Evolutionary conservation across 148 eudicot genomes (phyloP).

Genomic region (Chenopodium album): DNA sequence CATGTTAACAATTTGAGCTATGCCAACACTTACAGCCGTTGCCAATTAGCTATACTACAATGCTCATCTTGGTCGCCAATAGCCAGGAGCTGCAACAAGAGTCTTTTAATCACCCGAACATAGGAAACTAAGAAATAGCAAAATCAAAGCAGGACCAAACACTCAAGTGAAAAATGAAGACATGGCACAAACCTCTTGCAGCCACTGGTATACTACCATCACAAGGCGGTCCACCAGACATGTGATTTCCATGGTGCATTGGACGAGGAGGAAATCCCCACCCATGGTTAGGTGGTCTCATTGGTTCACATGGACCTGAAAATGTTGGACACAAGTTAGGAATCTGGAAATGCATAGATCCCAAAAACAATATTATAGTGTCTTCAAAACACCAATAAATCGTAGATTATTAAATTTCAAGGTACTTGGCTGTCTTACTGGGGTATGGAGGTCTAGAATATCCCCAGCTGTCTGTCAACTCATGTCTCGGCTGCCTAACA

Average conservation of each 20-base stretch:
- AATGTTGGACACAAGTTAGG: slow-evolving; percentile 46
- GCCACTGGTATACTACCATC: slow-evolving; percentile 70
- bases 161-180: background rate
- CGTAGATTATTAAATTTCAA: background rate
- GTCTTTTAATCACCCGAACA: background rate
- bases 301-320: slow-evolving; percentile 58
- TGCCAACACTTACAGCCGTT: slow-evolving; percentile 21
- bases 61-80: slow-evolving; percentile 78
- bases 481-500: slow-evolving; percentile 50
- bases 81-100: slow-evolving; percentile 66
- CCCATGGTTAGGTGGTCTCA: slow-evolving; percentile 45
- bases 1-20: background rate
- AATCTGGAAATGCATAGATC: slow-evolving; percentile 56
- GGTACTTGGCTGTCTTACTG: slow-evolving; percentile 33
- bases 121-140: background rate
- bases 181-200: slow-evolving; percentile 55
- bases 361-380: background rate
- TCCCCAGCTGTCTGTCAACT: slow-evolving; percentile 71
- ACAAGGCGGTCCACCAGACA: slow-evolving; percentile 55
- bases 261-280: slow-evolving; percentile 68
- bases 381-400: background rate
- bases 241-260: slow-evolving; percentile 55
- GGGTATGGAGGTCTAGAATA: slow-evolving; percentile 59
- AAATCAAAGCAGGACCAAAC: background rate
- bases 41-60: background rate